A percentile compares a stretch with the other conserved stretches of the same genome.
Conservation (phyloP, 257 asterid species). For the Capsicum baccatum region DNA sequence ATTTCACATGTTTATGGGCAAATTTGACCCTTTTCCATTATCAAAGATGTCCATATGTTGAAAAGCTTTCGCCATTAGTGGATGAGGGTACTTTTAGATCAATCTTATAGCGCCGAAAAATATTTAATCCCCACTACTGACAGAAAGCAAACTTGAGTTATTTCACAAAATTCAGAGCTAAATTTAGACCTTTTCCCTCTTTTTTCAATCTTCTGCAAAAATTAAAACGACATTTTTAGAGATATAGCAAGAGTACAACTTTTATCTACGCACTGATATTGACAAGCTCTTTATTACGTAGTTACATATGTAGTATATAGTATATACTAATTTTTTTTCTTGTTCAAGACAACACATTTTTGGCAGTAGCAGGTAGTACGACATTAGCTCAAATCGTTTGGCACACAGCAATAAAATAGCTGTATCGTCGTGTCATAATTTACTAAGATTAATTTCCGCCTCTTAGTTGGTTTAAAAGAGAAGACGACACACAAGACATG, state of each 20-base stretch:
- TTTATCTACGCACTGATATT: neutral
- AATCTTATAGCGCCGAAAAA: neutral
- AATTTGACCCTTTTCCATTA: neutral
- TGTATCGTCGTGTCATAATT: neutral
- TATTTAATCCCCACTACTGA: neutral
- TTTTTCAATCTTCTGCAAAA: neutral
- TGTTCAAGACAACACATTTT: neutral
- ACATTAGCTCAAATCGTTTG: neutral
- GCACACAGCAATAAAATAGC: neutral
- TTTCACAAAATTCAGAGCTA: neutral
- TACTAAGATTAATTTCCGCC: neutral
- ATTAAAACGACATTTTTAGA: too few species aligned
- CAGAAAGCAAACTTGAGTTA: neutral
- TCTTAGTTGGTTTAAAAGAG: neutral
- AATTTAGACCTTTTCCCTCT: neutral
- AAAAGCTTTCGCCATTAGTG: neutral
- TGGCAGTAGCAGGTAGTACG: neutral
- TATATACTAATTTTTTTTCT: neutral
- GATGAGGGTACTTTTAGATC: neutral
- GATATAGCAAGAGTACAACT: neutral
- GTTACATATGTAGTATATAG: neutral
- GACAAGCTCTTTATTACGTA: neutral
- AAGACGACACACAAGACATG: neutral
- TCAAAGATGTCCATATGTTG: neutral
- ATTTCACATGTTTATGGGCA: neutral